Percentiles rank a stretch among this genome's conserved stretches.
Conservation (phyloP, 768 basidiomycete genomes). For the Mycena leptocephala region DNA sequence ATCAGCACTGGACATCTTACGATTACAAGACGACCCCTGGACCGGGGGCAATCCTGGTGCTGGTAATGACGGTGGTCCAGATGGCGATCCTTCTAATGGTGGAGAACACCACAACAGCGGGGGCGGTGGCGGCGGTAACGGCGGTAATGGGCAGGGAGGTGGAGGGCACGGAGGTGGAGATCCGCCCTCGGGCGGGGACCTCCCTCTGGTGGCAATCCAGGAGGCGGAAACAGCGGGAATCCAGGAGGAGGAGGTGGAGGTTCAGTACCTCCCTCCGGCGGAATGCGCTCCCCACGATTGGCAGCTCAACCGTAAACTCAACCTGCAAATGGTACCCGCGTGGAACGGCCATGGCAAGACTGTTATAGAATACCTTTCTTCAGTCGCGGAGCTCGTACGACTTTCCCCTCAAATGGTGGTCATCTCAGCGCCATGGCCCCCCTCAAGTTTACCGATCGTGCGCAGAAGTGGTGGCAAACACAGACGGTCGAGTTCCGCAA, state of each 20-base stretch:
- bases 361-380: not conserved
- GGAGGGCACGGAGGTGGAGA: not conserved
- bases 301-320: constrained; percentile 9
- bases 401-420: constrained; percentile 13
- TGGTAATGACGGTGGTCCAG: no score
- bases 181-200: not conserved
- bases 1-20: not conserved
- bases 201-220: not conserved
- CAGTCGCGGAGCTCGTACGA: not conserved
- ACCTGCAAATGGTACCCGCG: not conserved
- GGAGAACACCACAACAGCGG: not conserved
- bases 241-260: no score
- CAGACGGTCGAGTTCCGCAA: not conserved
- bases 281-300: no score
- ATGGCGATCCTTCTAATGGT: no score
- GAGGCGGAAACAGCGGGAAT: not conserved
- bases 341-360: constrained; percentile 9
- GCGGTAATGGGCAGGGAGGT: not conserved
- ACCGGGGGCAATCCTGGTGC: no score
- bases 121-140: not conserved
- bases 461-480: not conserved
- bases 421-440: constrained; percentile 11
- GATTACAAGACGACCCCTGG: no score
- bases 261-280: no score
- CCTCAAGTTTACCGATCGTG: not conserved